These are phyloP conservation scores for Volvox reticuliferus DNA, from an alignment of 139 green algal genomes.

Conservation along the genomic window DNA sequence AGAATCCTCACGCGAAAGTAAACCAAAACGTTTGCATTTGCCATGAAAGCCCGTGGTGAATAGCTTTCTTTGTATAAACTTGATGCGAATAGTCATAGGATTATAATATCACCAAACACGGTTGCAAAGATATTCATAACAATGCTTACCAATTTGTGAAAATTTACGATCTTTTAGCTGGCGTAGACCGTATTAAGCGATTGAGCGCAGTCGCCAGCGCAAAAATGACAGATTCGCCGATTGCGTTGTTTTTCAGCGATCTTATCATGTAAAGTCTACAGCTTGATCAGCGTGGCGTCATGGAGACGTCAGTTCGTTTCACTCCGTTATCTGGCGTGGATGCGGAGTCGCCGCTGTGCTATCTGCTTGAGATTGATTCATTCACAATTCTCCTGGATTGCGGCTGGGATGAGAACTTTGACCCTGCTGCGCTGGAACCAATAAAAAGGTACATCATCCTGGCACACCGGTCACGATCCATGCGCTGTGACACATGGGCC, in stretches of 20 bases:
- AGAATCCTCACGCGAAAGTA: no score
- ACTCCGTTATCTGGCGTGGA: constrained; percentile 72
- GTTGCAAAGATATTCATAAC: neutral
- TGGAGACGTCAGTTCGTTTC: constrained; percentile 52
- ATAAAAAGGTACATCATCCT: constrained; percentile 58
- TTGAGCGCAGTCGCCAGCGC: no score
- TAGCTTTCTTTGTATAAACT: no score
- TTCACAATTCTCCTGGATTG: constrained; percentile 91
- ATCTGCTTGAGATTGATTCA: constrained; percentile 81
- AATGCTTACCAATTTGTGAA: neutral
- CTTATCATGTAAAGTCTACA: neutral
- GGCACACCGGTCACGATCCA: no score
- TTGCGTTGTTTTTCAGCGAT: neutral
- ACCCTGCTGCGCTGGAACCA: constrained; percentile 69
- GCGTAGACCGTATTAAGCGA: no score
- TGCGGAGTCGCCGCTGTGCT: constrained; percentile 73
- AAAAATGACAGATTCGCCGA: neutral
- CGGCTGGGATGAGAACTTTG: constrained; percentile 88
- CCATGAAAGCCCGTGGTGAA: no score
- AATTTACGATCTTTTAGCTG: neutral
- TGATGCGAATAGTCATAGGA: neutral
- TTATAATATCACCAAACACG: neutral
- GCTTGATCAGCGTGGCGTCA: neutral
- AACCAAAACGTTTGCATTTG: no score
- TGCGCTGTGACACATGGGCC: no score